Percentiles rank a stretch among this genome's conserved stretches.
phyloP scores from a whole-genome alignment of 345 rosid genomes.

The Citrus inodora region DNA sequence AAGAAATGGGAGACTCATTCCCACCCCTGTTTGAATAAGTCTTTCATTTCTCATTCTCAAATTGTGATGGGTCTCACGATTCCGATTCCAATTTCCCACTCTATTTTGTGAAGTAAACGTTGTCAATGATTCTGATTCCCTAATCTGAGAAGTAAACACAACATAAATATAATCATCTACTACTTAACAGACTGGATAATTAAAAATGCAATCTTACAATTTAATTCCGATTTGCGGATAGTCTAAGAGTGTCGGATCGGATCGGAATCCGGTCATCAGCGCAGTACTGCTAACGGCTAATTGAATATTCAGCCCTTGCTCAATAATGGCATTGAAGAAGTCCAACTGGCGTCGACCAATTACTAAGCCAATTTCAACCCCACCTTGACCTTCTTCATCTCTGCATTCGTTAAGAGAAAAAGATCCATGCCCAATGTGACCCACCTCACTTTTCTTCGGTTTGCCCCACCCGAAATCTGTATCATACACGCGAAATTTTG shows the following conservation, averaged over 20 bases:
- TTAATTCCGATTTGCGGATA: no score
- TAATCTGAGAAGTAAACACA: fast-evolving
- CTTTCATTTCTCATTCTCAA: no score
- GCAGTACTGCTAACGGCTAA: no score
- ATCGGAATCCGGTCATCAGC: no score
- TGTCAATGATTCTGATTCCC: no score
- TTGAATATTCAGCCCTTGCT: background rate
- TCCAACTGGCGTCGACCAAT: slow-evolving; percentile 9
- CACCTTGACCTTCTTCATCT: slow-evolving; percentile 25
- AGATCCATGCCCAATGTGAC: slow-evolving; percentile 12
- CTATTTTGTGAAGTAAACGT: no score
- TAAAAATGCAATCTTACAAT: no score
- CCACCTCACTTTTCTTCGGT: slow-evolving; percentile 15
- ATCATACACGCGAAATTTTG: slow-evolving; percentile 19
- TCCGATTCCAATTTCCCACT: fast-evolving
- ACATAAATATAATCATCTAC: no score
- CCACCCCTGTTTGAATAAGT: no score
- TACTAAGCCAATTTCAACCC: slow-evolving; percentile 25
- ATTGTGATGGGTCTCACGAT: fast-evolving
- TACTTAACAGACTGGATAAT: no score
- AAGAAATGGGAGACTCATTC: no score
- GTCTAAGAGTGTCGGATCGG: no score
- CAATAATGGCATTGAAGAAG: background rate
- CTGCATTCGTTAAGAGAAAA: slow-evolving; percentile 16
- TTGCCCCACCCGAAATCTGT: slow-evolving; percentile 29